Base-by-base conservation (phyloP, 257 asterid genomes). In the Fraxinus cuspidata region DNA sequence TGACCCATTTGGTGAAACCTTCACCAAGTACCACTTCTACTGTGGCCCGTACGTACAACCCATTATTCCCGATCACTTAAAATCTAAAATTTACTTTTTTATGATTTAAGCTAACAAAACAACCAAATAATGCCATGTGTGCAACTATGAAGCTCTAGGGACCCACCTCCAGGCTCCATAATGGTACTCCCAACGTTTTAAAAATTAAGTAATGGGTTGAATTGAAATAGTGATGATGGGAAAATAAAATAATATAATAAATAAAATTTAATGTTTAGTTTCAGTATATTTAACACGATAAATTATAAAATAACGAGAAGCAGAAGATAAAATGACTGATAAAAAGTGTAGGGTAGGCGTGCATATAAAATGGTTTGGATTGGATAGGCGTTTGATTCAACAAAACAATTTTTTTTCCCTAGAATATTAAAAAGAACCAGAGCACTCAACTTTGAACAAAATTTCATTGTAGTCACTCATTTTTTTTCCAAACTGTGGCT, bases 101-200 rank as follows among this genome's bases (percentile, higher is more conserved):
- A 72, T 77, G 90, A 86, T 73, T 65, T 76, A 75, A 75, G 84
- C 88, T 83, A 75, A 83, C 85, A 77, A 82, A 83, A 73, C 86
- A 79, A 83, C 81, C 85, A 80, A 42, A 71, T 74, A 38, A 65
- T 79, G 85, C 81, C 92, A 81, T 74, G 84, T 86, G 90, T 86
- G 60, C 29, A 21, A 18, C 34, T 18, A 78, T 56, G 34, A 70
- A 19, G 7, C 9, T 11, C 1, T 35, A 31, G 75, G 82, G 82
- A 19, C 77, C 84, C 88, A 42, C 70, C 80, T 40, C 19, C 19
- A 19, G 19, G 3, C 53, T 32, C 71, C 78, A 38, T 38, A 38
- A 9, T 38, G 44, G 44, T 38, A 76, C 53, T 58, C 64, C n/a
- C n/a, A 23, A 70, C n/a, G 23, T 25, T 10, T 7, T 10, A 27